Conservation (phyloP, 306 rosid genomes). For the Arachis hypogaea region DNA sequence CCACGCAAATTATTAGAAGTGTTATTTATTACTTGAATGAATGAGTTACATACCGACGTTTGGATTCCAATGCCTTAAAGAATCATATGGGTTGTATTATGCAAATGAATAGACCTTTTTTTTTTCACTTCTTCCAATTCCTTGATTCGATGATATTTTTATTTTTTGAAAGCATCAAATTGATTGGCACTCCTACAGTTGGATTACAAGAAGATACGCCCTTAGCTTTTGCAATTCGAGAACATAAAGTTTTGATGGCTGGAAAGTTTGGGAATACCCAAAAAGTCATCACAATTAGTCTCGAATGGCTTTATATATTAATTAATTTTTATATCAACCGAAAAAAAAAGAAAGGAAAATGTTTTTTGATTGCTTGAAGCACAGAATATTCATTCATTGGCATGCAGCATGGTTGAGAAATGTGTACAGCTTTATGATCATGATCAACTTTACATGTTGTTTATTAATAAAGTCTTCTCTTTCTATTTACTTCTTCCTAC, state of each 20-base stretch:
- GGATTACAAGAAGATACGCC: slow-evolving; percentile 42
- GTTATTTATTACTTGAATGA: not conserved
- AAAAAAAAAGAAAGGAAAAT: not conserved
- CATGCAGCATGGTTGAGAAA: slow-evolving; percentile 13
- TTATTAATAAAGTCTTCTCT: not conserved
- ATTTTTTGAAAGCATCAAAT: slow-evolving; percentile 46
- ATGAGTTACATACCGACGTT: slow-evolving; percentile 5
- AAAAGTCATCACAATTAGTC: slow-evolving; percentile 31
- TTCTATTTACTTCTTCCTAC: not conserved
- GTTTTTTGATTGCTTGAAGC: slow-evolving; percentile 33
- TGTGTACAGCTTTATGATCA: slow-evolving; percentile 30
- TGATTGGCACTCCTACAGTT: slow-evolving; percentile 39
- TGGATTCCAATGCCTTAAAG: slow-evolving; percentile 45
- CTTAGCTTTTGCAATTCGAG: slow-evolving; percentile 37
- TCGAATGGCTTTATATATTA: not conserved
- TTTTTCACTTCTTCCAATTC: slow-evolving; percentile 14
- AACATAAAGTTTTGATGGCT: slow-evolving; percentile 44
- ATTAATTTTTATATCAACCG: no score
- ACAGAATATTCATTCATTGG: slow-evolving; percentile 51
- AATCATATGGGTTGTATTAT: slow-evolving; percentile 43
- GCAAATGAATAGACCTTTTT: slow-evolving; percentile 41
- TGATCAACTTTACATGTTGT: slow-evolving; percentile 13
- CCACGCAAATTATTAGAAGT: not conserved
- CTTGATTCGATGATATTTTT: slow-evolving; percentile 33
- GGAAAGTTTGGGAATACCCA: slow-evolving; percentile 50